Conservation (phyloP, 768 basidiomycete species). For the Lactarius deliciosus region DNA sequence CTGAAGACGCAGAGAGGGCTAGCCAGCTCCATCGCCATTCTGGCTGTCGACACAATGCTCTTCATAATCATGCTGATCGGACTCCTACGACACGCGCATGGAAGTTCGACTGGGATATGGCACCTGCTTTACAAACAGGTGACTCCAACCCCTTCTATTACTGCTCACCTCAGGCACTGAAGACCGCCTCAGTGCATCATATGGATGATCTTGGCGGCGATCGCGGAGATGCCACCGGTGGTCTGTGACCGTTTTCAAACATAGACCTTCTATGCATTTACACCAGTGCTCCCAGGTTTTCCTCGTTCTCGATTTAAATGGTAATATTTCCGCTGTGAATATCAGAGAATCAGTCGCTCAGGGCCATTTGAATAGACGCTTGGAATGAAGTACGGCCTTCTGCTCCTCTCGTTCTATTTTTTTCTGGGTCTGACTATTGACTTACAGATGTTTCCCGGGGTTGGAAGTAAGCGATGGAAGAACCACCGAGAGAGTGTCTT, state of each 20-base stretch:
- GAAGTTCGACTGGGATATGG: neutral
- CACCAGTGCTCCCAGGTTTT: conserved; percentile 5
- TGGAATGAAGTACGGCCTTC: conserved; percentile 10
- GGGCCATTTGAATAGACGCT: conserved; percentile 1
- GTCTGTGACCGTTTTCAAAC: neutral
- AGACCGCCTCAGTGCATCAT: conserved; percentile 1
- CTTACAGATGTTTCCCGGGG: conserved; percentile 6
- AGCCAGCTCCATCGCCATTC: neutral
- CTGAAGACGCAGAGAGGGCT: neutral
- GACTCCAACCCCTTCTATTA: neutral
- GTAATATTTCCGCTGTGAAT: neutral
- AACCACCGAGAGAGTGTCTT: neutral
- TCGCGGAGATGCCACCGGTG: neutral
- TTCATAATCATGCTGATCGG: neutral
- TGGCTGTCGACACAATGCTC: neutral
- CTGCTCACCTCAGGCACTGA: neutral
- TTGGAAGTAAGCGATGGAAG: conserved; percentile 4
- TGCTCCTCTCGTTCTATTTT: neutral
- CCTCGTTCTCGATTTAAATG: conserved; percentile 9
- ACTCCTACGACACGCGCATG: neutral
- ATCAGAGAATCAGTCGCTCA: neutral
- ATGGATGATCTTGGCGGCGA: neutral
- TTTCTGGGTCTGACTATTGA: neutral
- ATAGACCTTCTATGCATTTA: neutral
- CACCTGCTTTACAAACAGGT: neutral